Evolutionary conservation across 371 early-diverging fungal species (phyloP).

Genomic region (Smittium culicis): DNA sequence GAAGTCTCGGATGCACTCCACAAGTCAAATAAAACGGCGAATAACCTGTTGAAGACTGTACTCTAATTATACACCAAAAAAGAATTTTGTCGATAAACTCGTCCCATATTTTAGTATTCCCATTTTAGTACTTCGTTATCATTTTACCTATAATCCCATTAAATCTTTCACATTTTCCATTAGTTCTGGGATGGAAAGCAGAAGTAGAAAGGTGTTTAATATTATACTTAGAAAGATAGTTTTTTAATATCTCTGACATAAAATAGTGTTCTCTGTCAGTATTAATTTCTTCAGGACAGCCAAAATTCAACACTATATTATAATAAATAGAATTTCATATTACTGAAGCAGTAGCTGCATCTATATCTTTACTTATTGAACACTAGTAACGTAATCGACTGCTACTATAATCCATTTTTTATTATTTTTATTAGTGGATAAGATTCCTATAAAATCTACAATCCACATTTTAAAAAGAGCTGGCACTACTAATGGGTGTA

Average conservation of each 20-base stretch:
- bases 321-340: conserved; percentile 28
- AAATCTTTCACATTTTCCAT: conserved; percentile 21
- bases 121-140: not conserved
- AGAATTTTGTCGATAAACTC: conserved; percentile 8
- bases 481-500: not conserved
- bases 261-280: conserved; percentile 31
- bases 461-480: conserved; percentile 23
- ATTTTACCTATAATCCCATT: conserved; percentile 14
- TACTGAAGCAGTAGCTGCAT: conserved; percentile 13
- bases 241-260: conserved; percentile 1
- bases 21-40: conserved; percentile 4
- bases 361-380: conserved; percentile 27
- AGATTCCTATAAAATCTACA: conserved; percentile 30
- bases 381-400: conserved; percentile 34
- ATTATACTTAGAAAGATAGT: conserved; percentile 5
- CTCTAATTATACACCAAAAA: not conserved
- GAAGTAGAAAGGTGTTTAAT: conserved; percentile 14
- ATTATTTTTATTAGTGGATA: conserved; percentile 15
- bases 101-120: conserved; percentile 15
- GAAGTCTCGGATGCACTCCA: not conserved
- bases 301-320: conserved; percentile 24
- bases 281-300: conserved; percentile 24
- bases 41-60: not conserved
- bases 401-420: conserved; percentile 34
- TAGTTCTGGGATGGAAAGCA: conserved; percentile 25